phyloP scores from a whole-genome alignment of 2,329 filamentous ascomycete genomes.

The Bipolaris zeicola region DNA sequence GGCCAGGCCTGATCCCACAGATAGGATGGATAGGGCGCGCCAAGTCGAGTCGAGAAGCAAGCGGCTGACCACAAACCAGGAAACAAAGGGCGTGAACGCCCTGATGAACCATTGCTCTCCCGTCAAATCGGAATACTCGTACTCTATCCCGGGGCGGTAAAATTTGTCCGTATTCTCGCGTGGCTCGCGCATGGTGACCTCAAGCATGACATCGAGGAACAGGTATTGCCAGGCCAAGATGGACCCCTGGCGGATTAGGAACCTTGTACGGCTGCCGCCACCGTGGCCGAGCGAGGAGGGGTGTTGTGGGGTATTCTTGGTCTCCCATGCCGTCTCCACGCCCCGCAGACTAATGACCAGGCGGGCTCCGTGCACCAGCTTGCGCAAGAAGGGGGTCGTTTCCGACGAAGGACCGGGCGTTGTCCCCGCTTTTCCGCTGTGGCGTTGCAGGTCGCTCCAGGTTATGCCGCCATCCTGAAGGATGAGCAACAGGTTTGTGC shows the following conservation, averaged over 20 bases:
- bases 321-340: conserved; percentile 1
- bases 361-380: conserved; percentile 1
- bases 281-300: conserved; percentile 1
- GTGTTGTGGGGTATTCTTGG: not conserved
- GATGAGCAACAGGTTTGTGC: not conserved
- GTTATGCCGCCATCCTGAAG: conserved; percentile 3
- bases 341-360: conserved; percentile 1
- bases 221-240: conserved; percentile 5
- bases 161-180: conserved; percentile 1
- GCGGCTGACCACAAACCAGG: not conserved
- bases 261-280: not conserved
- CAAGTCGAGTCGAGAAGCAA: not conserved
- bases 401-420: not conserved
- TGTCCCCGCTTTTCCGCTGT: not conserved
- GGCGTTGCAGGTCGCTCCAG: conserved; percentile 2
- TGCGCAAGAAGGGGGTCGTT: not conserved
- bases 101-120: conserved; percentile 4
- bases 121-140: not conserved
- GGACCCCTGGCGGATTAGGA: conserved; percentile 1
- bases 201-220: conserved; percentile 2
- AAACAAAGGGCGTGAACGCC: conserved; percentile 1
- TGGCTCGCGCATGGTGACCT: conserved; percentile 3
- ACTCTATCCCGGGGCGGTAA: conserved; percentile 4
- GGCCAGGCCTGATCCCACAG: not conserved
- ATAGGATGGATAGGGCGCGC: not conserved